Evolutionary conservation across 345 rosid species (phyloP).

Genomic region (Diplotaxis tenuifolia): DNA sequence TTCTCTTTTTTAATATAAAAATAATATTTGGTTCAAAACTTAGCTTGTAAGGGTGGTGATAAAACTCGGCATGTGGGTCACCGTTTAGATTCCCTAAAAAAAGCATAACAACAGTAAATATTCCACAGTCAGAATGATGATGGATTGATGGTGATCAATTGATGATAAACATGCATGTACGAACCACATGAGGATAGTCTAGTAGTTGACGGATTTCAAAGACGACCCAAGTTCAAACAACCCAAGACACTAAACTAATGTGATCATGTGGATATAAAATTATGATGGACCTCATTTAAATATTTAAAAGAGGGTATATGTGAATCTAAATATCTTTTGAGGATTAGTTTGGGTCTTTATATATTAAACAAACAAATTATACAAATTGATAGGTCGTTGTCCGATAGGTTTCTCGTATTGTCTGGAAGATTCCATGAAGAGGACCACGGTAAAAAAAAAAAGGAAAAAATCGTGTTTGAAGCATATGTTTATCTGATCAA

Average conservation of each 20-base stretch:
- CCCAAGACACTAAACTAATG: no score
- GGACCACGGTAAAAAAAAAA: slow-evolving; percentile 31
- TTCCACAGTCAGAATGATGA: slow-evolving; percentile 25
- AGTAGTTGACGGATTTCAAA: no score
- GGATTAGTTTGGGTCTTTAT: neutral
- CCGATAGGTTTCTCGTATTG: slow-evolving; percentile 37
- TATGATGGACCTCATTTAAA: no score
- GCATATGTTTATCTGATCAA: slow-evolving; percentile 1
- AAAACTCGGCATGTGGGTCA: slow-evolving; percentile 35
- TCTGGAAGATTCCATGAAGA: slow-evolving; percentile 38
- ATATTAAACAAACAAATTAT: neutral
- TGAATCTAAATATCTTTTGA: no score
- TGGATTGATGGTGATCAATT: no score
- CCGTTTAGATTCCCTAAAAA: slow-evolving; percentile 30
- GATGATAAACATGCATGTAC: no score
- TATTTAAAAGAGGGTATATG: no score
- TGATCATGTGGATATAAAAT: no score
- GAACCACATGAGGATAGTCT: no score
- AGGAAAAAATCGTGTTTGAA: neutral
- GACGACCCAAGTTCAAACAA: no score
- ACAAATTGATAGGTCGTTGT: slow-evolving; percentile 35
- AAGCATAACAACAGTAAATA: slow-evolving; percentile 32
- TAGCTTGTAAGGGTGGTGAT: slow-evolving; percentile 36
- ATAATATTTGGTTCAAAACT: slow-evolving; percentile 24
- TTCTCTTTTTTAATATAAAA: neutral